Percentiles rank a stretch among this genome's conserved stretches.
These are phyloP conservation scores for Monosporascus sp. DNA, from an alignment of 2,329 filamentous ascomycete genomes.

Conservation along the genomic window DNA sequence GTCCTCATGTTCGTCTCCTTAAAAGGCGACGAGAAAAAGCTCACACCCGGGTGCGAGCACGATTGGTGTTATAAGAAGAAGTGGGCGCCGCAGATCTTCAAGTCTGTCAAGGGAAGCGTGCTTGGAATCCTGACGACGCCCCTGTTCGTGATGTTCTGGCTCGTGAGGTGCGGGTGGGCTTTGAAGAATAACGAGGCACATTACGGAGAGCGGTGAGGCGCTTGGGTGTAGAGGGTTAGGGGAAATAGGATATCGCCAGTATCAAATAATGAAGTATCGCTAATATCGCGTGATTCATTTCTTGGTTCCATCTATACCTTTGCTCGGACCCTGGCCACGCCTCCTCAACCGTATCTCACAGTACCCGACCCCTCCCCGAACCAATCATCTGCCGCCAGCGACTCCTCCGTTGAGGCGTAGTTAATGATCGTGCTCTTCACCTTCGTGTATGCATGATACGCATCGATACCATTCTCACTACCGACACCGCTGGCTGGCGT, in stretches of 20 bases:
- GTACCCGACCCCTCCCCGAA: slow-evolving; percentile 52
- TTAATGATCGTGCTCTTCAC: slow-evolving; percentile 66
- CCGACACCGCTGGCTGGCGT: slow-evolving; percentile 60
- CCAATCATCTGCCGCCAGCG: slow-evolving; percentile 56
- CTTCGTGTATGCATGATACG: slow-evolving; percentile 52
- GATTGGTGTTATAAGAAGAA: slow-evolving; percentile 38
- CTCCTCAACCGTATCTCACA: slow-evolving; percentile 53
- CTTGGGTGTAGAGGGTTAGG: not conserved
- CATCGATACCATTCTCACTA: slow-evolving; percentile 66
- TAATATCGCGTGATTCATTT: no score
- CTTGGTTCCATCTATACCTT: no score
- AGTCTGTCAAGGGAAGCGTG: slow-evolving; percentile 41
- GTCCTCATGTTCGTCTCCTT: slow-evolving; percentile 34
- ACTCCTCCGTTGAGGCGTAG: slow-evolving; percentile 53
- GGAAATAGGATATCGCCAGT: not conserved
- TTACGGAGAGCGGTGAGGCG: slow-evolving; percentile 13
- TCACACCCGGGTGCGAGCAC: slow-evolving; percentile 1
- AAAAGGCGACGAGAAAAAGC: slow-evolving; percentile 14
- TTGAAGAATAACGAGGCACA: slow-evolving; percentile 19
- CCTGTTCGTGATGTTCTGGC: slow-evolving; percentile 43
- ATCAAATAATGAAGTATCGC: not conserved
- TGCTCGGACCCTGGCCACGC: no score
- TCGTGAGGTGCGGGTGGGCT: slow-evolving; percentile 43
- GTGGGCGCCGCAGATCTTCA: slow-evolving; percentile 46
- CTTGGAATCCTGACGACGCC: slow-evolving; percentile 43